Evolutionary conservation across 2,329 filamentous ascomycete genomes (phyloP), one percentile per base, ranked within the genome.

Genomic region (Verticillium dahliae): DNA sequence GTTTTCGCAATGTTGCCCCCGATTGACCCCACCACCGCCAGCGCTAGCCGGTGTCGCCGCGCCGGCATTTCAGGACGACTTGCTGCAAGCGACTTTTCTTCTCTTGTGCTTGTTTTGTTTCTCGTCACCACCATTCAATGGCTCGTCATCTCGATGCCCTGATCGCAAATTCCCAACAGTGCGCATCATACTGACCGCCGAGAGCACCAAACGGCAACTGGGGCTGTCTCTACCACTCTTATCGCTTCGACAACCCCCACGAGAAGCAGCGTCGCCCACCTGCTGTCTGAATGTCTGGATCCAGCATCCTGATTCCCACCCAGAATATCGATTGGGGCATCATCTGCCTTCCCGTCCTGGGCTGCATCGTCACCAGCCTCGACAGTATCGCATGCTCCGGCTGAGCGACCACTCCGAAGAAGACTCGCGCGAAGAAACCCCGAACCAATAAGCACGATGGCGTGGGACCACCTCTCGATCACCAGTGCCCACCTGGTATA

Each of bases 401-500:
- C 52, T 58, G 10, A 38, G 15, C 2, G 18, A 22, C 33, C 34
- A 58, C 14, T 14, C 27, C 18, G 18, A 52, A 52, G n/a, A 27
- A 22, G 18, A 22, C 27, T 31, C 27, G 27, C 27, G 5, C 27
- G 27, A 31, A 31, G 27, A 31, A 31, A 31, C 27, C 27, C 27
- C 3, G 27, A 5, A 31, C 45, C 45, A 18, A 52, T 50, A 63
- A 63, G 60, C 66, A 72, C 68, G 66, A 92, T 92, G 90, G 88
- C 87, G 65, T 93, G 90, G 90, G 84, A 89, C 57, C 89, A 93
- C 68, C 83, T 94, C 60, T 87, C 88, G 64, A 88, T 98, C 79
- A 97, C 96, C 78, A 90, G 89, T 81, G 91, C 95, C 70, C 95
- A 99, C 82, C 77, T 98, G 91, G 95, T 96, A 67, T 99, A 99